Percentiles rank a stretch among this genome's conserved stretches.
These are phyloP conservation scores for Eutrema salsugineum DNA, from an alignment of 441 rosid species.

Conservation along the genomic window DNA sequence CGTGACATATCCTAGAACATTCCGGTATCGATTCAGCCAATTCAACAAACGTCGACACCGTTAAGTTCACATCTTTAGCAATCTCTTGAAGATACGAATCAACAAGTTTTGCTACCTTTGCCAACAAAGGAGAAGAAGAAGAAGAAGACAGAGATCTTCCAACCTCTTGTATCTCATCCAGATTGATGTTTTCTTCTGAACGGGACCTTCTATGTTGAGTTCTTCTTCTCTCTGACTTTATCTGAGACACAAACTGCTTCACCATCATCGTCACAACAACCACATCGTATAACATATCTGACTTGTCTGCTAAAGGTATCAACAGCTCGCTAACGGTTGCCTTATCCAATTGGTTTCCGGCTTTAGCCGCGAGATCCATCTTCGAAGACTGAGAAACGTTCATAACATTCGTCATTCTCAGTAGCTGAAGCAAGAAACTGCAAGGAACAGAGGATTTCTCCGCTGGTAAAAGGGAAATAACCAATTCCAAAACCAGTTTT, in stretches of 20 bases:
- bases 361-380: slow-evolving; percentile 56
- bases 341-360: slow-evolving; percentile 62
- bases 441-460: slow-evolving; percentile 56
- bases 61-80: slow-evolving; percentile 51
- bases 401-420: slow-evolving; percentile 48
- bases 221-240: slow-evolving; percentile 50
- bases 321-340: slow-evolving; percentile 57
- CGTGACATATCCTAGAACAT: slow-evolving; percentile 52
- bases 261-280: slow-evolving; percentile 52
- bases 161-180: slow-evolving; percentile 71
- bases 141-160: slow-evolving; percentile 61
- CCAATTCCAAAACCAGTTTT: slow-evolving; percentile 53
- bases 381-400: slow-evolving; percentile 46
- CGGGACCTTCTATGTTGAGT: slow-evolving; percentile 82
- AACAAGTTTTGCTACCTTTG: slow-evolving; percentile 62
- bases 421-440: slow-evolving; percentile 54
- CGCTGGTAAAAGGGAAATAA: slow-evolving; percentile 53
- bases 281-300: slow-evolving; percentile 49
- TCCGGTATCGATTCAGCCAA: slow-evolving; percentile 54
- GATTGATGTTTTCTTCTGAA: slow-evolving; percentile 76
- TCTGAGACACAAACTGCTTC: slow-evolving; percentile 60
- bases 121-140: slow-evolving; percentile 55
- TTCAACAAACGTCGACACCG: slow-evolving; percentile 51
- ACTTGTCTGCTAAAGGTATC: slow-evolving; percentile 43
- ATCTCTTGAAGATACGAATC: slow-evolving; percentile 67